These are phyloP conservation scores for Pseudomonodictys pantanalensis DNA, from an alignment of 495 filamentous ascomycete genomes.

Conservation along the genomic window DNA sequence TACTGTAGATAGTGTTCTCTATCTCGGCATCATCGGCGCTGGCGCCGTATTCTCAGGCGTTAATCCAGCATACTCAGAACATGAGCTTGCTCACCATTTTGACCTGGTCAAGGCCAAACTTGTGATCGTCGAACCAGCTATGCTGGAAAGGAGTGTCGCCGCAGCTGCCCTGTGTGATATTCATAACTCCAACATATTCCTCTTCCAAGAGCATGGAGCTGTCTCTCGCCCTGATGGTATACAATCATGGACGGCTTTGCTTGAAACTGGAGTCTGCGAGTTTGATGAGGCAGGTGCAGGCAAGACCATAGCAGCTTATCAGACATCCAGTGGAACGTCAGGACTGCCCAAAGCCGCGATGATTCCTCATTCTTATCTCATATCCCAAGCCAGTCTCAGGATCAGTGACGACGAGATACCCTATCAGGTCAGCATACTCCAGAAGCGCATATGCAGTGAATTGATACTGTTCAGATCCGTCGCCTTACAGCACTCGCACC, in stretches of 20 bases:
- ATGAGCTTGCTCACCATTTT: slow-evolving; percentile 33
- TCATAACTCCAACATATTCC: background rate
- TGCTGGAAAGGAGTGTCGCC: background rate
- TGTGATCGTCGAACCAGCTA: slow-evolving; percentile 19
- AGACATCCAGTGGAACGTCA: slow-evolving; percentile 5
- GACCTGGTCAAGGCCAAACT: slow-evolving; percentile 18
- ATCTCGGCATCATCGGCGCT: slow-evolving; percentile 27
- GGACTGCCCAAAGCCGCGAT: slow-evolving; percentile 12
- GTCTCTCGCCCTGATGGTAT: background rate
- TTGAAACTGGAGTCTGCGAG: background rate
- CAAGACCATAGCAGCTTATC: background rate
- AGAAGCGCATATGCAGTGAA: background rate
- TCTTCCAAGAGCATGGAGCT: background rate
- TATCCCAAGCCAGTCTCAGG: background rate
- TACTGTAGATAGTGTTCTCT: slow-evolving; percentile 24
- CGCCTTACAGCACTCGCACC: background rate
- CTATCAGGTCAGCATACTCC: background rate
- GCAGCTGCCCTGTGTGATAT: background rate
- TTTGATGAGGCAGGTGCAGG: background rate
- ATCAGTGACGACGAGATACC: background rate
- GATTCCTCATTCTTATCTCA: slow-evolving; percentile 8
- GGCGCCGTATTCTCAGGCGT: slow-evolving; percentile 31
- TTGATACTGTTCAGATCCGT: background rate
- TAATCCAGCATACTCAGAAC: slow-evolving; percentile 32
- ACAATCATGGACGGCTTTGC: background rate